Conservation (phyloP, 2,329 filamentous ascomycete genomes). For the Myriosclerotinia scirpicola region DNA sequence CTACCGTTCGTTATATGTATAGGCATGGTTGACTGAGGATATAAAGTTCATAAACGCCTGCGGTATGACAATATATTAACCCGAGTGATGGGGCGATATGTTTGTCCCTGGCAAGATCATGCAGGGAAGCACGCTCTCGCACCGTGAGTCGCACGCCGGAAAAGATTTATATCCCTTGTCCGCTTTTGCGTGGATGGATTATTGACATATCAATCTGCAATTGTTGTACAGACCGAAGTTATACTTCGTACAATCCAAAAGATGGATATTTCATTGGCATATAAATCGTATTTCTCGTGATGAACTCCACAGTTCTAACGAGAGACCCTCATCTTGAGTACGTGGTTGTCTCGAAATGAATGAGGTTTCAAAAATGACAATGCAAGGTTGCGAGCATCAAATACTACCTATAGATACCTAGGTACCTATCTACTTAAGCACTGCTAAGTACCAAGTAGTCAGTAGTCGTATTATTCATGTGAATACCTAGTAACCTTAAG, state of each 20-base stretch:
- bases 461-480: too few relatives aligned
- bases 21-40: neutral
- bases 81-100: constrained; percentile 1
- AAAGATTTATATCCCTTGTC: neutral
- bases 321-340: constrained; percentile 3
- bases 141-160: neutral
- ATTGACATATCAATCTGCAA: neutral
- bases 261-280: neutral
- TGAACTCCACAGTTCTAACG: neutral
- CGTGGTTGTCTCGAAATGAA: constrained; percentile 2
- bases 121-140: too few relatives aligned
- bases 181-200: neutral
- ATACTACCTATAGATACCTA: too few relatives aligned
- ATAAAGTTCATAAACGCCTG: neutral
- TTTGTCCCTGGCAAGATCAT: neutral
- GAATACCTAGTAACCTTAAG: too few relatives aligned
- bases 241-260: neutral
- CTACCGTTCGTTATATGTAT: neutral
- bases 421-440: too few relatives aligned
- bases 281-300: neutral
- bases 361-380: constrained; percentile 2
- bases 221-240: neutral
- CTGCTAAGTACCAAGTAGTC: too few relatives aligned
- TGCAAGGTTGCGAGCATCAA: neutral
- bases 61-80: constrained; percentile 2